Conservation (phyloP, 345 rosid species). For the Pelargonium nanum region DNA sequence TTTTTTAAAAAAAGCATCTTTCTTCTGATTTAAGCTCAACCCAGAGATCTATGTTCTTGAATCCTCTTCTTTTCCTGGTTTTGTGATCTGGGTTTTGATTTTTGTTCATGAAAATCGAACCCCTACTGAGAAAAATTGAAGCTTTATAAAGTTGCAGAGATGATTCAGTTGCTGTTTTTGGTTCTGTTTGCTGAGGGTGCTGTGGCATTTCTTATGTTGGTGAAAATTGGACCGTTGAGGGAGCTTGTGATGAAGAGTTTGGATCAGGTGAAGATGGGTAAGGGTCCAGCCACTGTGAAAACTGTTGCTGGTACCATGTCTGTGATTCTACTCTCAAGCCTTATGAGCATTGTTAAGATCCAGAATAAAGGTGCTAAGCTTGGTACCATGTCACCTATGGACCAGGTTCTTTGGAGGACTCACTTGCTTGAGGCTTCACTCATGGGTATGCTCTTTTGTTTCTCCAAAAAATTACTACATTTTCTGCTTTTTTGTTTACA, state of each 20-base stretch:
- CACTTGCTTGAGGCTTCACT: constrained; percentile 96
- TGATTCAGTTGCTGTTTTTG: constrained; percentile 78
- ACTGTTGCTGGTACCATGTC: constrained; percentile 92
- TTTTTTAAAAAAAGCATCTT: not conserved
- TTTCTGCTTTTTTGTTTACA: not conserved
- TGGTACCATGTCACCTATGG: constrained; percentile 98
- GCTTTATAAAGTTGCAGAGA: constrained; percentile 17
- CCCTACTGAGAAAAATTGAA: constrained; percentile 6
- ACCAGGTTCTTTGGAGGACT: constrained; percentile 97
- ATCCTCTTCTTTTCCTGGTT: constrained; percentile 4
- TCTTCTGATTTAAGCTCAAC: not conserved
- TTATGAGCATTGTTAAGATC: constrained; percentile 86
- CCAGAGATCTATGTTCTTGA: not conserved
- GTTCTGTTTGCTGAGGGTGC: constrained; percentile 72
- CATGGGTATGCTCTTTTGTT: constrained; percentile 42
- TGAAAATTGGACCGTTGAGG: constrained; percentile 82
- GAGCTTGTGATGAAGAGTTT: constrained; percentile 83
- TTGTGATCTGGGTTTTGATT: not conserved
- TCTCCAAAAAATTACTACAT: not conserved
- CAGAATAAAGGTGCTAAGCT: constrained; percentile 96
- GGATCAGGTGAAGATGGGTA: constrained; percentile 78
- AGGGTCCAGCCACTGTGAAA: constrained; percentile 90
- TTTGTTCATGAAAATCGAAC: constrained; percentile 6
- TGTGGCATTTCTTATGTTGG: constrained; percentile 56
- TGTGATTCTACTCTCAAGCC: constrained; percentile 64